Evolutionary conservation across 1,284 basidiomycete species (phyloP).

Genomic region (Rhizopogon hawkerae): DNA sequence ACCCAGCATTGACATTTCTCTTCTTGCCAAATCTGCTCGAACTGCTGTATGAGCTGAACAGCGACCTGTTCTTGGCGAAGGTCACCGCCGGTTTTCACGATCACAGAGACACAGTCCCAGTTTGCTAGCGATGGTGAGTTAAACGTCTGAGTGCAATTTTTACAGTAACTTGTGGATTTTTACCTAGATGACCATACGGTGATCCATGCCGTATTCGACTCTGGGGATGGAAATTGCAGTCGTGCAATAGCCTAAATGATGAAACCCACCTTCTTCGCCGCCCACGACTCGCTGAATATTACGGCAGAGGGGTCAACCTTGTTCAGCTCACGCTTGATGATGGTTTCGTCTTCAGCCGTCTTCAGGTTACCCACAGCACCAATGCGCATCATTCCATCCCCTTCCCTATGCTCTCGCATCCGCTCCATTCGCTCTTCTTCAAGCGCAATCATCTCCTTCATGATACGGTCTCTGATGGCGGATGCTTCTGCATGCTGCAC

Average conservation of each 20-base stretch:
- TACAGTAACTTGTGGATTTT: constrained; percentile 24
- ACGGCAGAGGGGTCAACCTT: constrained; percentile 95
- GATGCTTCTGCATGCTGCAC: constrained; percentile 77
- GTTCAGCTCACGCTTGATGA: constrained; percentile 89
- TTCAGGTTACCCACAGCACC: constrained; percentile 43
- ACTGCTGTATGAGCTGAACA: constrained; percentile 89
- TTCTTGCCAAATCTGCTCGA: constrained; percentile 91
- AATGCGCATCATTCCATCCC: constrained; percentile 49
- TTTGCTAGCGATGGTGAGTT: constrained; percentile 36
- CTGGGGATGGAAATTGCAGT: constrained; percentile 27
- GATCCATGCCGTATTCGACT: constrained; percentile 86
- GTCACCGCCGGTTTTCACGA: constrained; percentile 98
- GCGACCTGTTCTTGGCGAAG: constrained; percentile 97
- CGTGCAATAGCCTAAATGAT: constrained; percentile 1
- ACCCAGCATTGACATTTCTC: constrained; percentile 88
- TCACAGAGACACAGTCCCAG: constrained; percentile 90
- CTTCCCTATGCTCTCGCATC: constrained; percentile 70
- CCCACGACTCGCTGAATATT: constrained; percentile 95
- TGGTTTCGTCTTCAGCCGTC: constrained; percentile 81
- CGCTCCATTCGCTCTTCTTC: constrained; percentile 96
- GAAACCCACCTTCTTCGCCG: constrained; percentile 73
- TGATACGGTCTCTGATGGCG: constrained; percentile 90
- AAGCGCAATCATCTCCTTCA: constrained; percentile 96
- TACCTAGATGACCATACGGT: constrained; percentile 92
- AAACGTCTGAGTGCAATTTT: constrained; percentile 7